These are phyloP conservation scores for Phoma sp. DNA, from an alignment of 2,329 filamentous ascomycete genomes.

Conservation along the genomic window DNA sequence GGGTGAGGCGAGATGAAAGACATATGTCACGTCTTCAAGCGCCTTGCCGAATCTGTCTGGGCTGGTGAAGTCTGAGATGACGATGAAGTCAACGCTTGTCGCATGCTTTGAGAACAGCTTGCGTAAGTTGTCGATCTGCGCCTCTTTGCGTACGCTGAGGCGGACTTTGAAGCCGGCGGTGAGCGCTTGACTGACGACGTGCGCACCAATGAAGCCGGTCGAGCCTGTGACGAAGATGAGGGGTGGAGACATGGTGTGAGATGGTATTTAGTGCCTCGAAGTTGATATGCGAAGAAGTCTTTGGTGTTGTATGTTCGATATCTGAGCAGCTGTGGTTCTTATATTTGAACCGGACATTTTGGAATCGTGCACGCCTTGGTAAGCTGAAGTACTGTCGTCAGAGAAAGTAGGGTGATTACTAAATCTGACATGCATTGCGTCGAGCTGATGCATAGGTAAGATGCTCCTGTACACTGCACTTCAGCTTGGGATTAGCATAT, in stretches of 20 bases:
- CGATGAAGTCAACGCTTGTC: slow-evolving; percentile 17
- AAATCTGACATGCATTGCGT: neutral
- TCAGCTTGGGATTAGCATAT: too few species aligned
- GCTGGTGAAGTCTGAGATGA: slow-evolving; percentile 23
- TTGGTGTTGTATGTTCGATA: neutral
- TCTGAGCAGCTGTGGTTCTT: neutral
- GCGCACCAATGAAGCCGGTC: slow-evolving; percentile 37
- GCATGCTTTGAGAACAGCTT: slow-evolving; percentile 15
- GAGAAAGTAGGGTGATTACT: neutral
- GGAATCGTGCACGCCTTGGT: neutral
- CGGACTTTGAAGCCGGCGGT: slow-evolving; percentile 34
- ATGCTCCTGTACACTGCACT: too few species aligned
- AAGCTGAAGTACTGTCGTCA: neutral
- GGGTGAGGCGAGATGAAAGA: slow-evolving; percentile 42
- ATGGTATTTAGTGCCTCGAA: neutral
- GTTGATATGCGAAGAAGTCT: neutral
- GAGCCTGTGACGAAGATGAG: slow-evolving; percentile 38
- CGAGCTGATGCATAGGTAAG: neutral
- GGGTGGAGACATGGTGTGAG: slow-evolving; percentile 14
- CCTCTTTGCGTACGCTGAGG: slow-evolving; percentile 30
- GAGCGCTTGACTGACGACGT: slow-evolving; percentile 31
- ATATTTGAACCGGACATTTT: neutral
- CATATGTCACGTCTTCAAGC: slow-evolving; percentile 30
- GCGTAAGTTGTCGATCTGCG: slow-evolving; percentile 18
- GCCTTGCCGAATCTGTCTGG: slow-evolving; percentile 19